Conservation (phyloP, 305 asterid species). For the Rubia balearica region DNA sequence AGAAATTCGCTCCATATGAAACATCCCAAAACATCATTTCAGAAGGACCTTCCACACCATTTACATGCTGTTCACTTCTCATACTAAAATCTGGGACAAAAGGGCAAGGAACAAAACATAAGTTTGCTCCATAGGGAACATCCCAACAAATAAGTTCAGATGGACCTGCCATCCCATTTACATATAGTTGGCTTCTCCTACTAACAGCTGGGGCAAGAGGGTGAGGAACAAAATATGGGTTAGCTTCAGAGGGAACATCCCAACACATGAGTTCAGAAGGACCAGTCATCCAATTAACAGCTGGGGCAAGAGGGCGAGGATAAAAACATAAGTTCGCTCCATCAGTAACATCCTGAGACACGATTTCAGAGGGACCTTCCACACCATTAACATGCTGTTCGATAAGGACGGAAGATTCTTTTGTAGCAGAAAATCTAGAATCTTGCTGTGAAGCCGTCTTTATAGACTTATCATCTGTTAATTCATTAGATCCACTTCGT, state of each 20-base stretch:
- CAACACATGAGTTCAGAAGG: constrained; percentile 8
- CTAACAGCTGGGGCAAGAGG: constrained; percentile 17
- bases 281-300: background rate
- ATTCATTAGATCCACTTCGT: constrained; percentile 14
- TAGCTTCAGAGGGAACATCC: constrained; percentile 21
- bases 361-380: background rate
- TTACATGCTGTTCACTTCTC: background rate
- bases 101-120: background rate
- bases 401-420: constrained; percentile 14
- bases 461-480: constrained; percentile 10
- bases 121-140: background rate
- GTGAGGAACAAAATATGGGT: constrained; percentile 16
- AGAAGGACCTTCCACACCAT: background rate
- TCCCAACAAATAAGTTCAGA: background rate
- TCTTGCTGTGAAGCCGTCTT: constrained; percentile 21
- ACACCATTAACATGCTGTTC: background rate
- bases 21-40: constrained; percentile 5
- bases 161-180: background rate
- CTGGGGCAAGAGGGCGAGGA: constrained; percentile 16
- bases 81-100: background rate
- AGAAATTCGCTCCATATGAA: background rate
- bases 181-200: background rate
- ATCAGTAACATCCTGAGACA: constrained; percentile 15
- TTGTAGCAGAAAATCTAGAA: constrained; percentile 18
- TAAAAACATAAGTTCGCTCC: constrained; percentile 22